phyloP scores from a whole-genome alignment of 139 green algal genomes.

The Chlamydomonas eustigma region DNA sequence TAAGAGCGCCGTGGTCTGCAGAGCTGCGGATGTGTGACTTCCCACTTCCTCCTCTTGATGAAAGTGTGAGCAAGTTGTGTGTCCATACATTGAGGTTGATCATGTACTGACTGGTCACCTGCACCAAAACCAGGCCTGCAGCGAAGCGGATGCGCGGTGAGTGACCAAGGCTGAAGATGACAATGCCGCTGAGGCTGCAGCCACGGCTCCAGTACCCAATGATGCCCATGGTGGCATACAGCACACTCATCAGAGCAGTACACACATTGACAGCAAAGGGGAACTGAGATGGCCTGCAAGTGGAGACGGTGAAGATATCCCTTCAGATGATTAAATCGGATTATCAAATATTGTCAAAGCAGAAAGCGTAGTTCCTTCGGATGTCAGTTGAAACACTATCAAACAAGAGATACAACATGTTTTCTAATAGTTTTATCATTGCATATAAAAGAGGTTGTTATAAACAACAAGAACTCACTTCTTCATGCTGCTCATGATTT shows the following conservation, averaged over 20 bases:
- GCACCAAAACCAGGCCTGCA: conserved; percentile 4
- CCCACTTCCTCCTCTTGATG: conserved; percentile 12
- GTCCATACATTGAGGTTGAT: conserved; percentile 60
- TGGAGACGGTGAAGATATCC: neutral
- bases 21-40: neutral
- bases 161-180: conserved; percentile 42
- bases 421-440: neutral
- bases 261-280: conserved; percentile 26
- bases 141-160: neutral
- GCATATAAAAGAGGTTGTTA: neutral
- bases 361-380: conserved; percentile 2
- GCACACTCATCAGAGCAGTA: conserved; percentile 37
- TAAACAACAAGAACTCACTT: neutral
- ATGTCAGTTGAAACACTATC: neutral
- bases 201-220: conserved; percentile 47
- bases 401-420: neutral
- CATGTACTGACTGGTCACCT: conserved; percentile 56
- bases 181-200: conserved; percentile 25
- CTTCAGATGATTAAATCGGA: neutral
- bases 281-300: conserved; percentile 24
- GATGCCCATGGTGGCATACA: conserved; percentile 41
- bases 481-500: conserved; percentile 36
- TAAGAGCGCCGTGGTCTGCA: neutral
- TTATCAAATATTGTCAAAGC: neutral
- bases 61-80: conserved; percentile 55